Base-by-base conservation (phyloP, 768 basidiomycete genomes). In the Rhodotorula diobovata region DNA sequence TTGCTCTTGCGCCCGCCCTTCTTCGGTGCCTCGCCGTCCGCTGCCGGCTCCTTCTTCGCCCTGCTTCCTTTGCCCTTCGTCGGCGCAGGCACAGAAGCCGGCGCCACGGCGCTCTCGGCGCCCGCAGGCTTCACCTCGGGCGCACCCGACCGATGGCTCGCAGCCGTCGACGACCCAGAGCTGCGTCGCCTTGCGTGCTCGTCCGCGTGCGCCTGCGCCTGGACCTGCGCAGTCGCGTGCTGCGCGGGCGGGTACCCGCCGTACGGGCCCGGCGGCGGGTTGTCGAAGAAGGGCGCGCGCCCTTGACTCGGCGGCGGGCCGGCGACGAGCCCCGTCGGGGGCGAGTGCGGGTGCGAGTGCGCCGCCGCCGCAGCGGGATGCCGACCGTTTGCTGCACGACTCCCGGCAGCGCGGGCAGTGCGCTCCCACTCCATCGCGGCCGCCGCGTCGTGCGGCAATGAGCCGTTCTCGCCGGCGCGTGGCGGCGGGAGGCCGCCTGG, bases 21-120 rank as follows among this genome's bases (percentile, higher is more conserved):
- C 45, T 45, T 76, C 66, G 39, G 48, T 53, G 67, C 55, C 50
- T 67, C 39, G 45, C 41, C 41, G 23, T 59, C 58, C 16, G 39
- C 57, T 15, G 15, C 68, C 74, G 43, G 60, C 56, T 75, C 79
- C 68, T 77, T 79, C 73, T 74, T 68, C 57, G 48, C 43, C 64
- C 63, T 25, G 4, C 66, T 57, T 23, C 63, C 59, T 12, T 64
- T 46, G 58, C 61, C 60, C 48, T 59, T 75, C 54, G 43, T 60
- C 41, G n/a, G 73, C 59, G 61, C 45, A 4, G 70, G 32, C 12
- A 63, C 43, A 12, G 71, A 18, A 10, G 41, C 45, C 2, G 46
- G 21, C 45, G 32, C 21, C 23, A 1, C 43, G 2, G 58, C 28
- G 21, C 14, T 18, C 3, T 43, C 58, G 7, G 63, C 15, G n/a